Evolutionary conservation across 768 basidiomycete genomes (phyloP), one percentile per base, ranked within the genome.

Genomic region (Pholiota conissans): DNA sequence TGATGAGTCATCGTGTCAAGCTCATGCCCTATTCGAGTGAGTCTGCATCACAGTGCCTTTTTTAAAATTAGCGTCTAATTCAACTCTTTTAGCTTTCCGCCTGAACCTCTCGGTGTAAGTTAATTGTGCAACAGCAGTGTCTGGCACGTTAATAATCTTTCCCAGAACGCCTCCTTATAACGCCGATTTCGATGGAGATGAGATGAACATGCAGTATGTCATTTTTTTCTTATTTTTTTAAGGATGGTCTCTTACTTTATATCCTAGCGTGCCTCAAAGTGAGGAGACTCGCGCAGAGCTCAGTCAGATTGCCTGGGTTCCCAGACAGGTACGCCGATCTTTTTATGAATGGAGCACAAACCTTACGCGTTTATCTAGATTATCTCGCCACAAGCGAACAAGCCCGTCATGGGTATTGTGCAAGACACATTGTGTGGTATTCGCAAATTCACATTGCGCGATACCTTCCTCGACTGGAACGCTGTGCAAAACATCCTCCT

Each of bases 191-290:
- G 97, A 98, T 68, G 97, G 97, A 64, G 97, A 98, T 68, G 97
- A 99, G 73, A 99, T 98, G 97, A 98, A 99, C 76, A 92, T 98
- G 90, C 97, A 98, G 94, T 96, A 83, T 49, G 92, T 87, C n/a
- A 54, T 29, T 1, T 26, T 49, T n/a, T 18, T 28, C 29, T 18
- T 39, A 29, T 11, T 11, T 49, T 24, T 26, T 42, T 13, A n/a
- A 26, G 29, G 11, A 39, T n/a, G 32, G 18, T 14, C 20, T 63
- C 45, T 6, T 32, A 57, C 46, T 47, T n/a, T 63, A 55, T 29
- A 42, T 58, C 50, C 32, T 65, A 97, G 94, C 71, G 88, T 99
- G 35, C 97, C 97, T 24, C 97, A 99, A 70, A 95, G 92, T 57
- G 97, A 98, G 73, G 97, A 99, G 73, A 98, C 97, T 30, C 85